Evolutionary conservation across 1,139 yeast species (phyloP), one percentile per base, ranked within the genome.

Genomic region (Pichia sp.): DNA sequence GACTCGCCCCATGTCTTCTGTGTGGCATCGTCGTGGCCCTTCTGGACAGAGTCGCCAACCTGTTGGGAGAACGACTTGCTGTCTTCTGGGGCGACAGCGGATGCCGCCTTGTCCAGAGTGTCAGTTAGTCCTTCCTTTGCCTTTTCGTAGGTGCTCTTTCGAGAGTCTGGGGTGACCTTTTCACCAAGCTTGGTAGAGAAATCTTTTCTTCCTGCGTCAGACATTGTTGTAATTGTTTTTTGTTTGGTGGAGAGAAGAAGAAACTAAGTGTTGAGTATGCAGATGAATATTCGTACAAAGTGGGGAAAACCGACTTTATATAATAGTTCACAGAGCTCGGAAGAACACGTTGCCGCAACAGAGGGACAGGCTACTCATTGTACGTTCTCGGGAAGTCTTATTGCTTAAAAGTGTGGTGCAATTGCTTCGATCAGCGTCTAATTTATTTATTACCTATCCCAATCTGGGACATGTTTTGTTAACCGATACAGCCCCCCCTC

Each of bases 191-290:
- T 84, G 62, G 79, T 82, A 52, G 80, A 55, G 58, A 86, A 71
- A 59, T 71, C 66, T 66, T 84, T 84, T 81, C 94, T 83, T 54
- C 84, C 85, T 48, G 72, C 61, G 75, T 81, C 88, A 56, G 86
- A 76, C 88, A 81, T 81, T 41, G 24, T 51, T 15, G 4, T 28
- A 21, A 15, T 23, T 26, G 42, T 34, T 36, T 42, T 39, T 23
- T 40, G 25, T 12, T 19, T 35, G 19, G 36, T 32, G 11, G 14
- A 12, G n/a, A 17, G 31, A 22, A n/a, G 14, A 10, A 15, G n/a
- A 26, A 30, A 14, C 7, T 21, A 17, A 7, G 4, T 19, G 20
- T 8, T 23, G 35, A 22, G 10, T 10, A 25, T 12, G 6, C n/a
- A 9, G n/a, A 25, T 25, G 11, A 14, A 12, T 11, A 12, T 8